Base-by-base conservation (phyloP, 148 eudicot species). In the Camellia granthamiana region DNA sequence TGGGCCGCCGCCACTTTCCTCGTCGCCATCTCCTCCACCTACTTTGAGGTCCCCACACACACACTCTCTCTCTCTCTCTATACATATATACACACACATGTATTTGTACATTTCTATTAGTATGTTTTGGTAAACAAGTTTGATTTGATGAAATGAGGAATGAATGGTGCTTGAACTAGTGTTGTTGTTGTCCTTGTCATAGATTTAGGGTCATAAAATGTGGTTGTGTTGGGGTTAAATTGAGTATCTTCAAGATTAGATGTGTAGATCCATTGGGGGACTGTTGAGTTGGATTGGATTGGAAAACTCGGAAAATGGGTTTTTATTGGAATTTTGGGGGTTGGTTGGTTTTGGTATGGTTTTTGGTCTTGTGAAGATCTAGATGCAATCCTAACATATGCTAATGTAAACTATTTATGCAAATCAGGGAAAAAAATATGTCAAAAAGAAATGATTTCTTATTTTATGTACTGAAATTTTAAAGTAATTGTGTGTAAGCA, bases 1-100 rank as follows among this genome's bases (percentile, higher is more conserved):
- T 94, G 98, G 98, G 85, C 98, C 70, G 89, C 91, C 77, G 93
- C 98, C 51, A 94, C 98, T 16, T 91, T 92, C 62, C 92, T 90
- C 52, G 97, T 92, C 30, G 98, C 87, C 76, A 62, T 90, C 76
- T 91, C 97, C 65, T 67, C 86, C 83, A 90, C 97, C 51, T 94
- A 90, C 80, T 77, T 83, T 11, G 84, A 94, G 94, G 97, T 92
- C 59, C 14, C 9, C 56, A 15, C 51, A 0, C 14, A n/a, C n/a
- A n/a, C n/a, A n/a, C 3, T 7, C 2, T 54, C 51, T 78, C 41
- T 23, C 14, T 56, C 41, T 3, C 38, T 30, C 38, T 30, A 30
- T 30, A 30, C 38, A 30, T 3, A 30, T 30, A 30, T 30, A 30
- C 38, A 30, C 38, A 30, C 38, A 30, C 38, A 30, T 30, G 38